phyloP scores from a whole-genome alignment of 495 filamentous ascomycete species.

The Tuber brumale region DNA sequence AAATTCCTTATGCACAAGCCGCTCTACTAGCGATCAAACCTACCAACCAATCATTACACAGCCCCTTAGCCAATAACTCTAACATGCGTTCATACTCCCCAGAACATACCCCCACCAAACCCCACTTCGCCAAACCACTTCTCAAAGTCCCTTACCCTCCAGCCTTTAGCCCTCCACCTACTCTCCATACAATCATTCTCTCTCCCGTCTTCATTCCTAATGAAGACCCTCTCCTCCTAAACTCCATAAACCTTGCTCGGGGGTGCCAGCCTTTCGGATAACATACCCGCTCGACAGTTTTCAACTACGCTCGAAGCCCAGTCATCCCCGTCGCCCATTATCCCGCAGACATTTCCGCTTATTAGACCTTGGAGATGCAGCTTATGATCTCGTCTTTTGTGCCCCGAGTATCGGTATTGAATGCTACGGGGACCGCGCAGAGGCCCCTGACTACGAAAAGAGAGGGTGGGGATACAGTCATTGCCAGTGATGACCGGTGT shows the following conservation, averaged over 20 bases:
- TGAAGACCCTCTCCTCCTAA: constrained; percentile 57
- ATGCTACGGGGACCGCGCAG: constrained; percentile 61
- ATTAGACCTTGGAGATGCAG: constrained; percentile 47
- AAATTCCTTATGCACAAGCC: not conserved
- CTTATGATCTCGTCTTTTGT: constrained; percentile 60
- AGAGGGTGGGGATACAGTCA: constrained; percentile 68
- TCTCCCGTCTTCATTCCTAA: constrained; percentile 25
- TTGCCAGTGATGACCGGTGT: constrained; percentile 67
- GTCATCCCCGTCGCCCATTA: constrained; percentile 55
- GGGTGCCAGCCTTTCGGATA: constrained; percentile 60
- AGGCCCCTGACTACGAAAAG: constrained; percentile 66
- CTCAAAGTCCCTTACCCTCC: constrained; percentile 63
- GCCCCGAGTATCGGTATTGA: constrained; percentile 61
- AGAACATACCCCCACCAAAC: constrained; percentile 69
- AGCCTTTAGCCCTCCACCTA: constrained; percentile 50
- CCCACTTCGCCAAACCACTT: constrained; percentile 61
- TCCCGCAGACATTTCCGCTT: constrained; percentile 46
- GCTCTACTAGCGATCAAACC: not conserved
- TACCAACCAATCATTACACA: not conserved
- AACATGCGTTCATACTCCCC: constrained; percentile 63
- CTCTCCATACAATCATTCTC: constrained; percentile 42
- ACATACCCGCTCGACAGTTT: constrained; percentile 60
- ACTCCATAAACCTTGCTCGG: constrained; percentile 72
- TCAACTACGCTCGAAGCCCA: constrained; percentile 67
- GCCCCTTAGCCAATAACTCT: constrained; percentile 49